Base-by-base conservation (phyloP, 768 basidiomycete species). In the Rhizopogon roseolus region DNA sequence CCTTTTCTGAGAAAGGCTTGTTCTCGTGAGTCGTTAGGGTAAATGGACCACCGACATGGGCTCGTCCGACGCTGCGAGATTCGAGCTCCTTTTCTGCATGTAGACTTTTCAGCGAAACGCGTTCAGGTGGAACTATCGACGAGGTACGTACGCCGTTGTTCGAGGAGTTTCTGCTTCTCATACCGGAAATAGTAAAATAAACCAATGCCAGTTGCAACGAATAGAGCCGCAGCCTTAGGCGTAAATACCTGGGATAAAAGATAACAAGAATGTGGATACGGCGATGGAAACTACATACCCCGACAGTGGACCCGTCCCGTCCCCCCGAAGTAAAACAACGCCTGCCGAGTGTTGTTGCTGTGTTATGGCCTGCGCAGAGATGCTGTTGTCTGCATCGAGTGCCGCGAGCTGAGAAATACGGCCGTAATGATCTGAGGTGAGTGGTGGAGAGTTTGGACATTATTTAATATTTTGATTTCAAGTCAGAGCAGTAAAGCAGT, bases 11-110 rank as follows among this genome's bases (percentile, higher is more conserved):
- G 71, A 93, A 98, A 0, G 81, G 69, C 52, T 78, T 67, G 53
- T 83, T 84, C 8, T 82, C 72, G 44, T 88, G 85, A 6, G 84
- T 81, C 5, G 76, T 81, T 46, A 98, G 76, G 4, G 73, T 70
- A 76, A 99, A 98, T 0, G 95, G 88, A 1, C 97, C 97, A 16
- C 97, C 97, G 53, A 99, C 86, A 42, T 88, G 77, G 1, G 97
- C 90, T 54, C 90, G 79, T 6, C 96, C 96, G 60, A 89, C 84
- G 19, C 85, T 82, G 57, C 84, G 84, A 19, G 79, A 79, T 16
- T 81, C 82, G 1, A 81, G 78, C 64, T 94, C 90, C 62, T 88
- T 82, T 60, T 86, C 93, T 94, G 58, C 28, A 38, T 41, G 25
- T 41, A 38, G 10, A 46, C 16, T 9, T 34, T 14, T 14, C 34